Conservation (phyloP, 169 alveolate species). For the Theileria sp. region DNA sequence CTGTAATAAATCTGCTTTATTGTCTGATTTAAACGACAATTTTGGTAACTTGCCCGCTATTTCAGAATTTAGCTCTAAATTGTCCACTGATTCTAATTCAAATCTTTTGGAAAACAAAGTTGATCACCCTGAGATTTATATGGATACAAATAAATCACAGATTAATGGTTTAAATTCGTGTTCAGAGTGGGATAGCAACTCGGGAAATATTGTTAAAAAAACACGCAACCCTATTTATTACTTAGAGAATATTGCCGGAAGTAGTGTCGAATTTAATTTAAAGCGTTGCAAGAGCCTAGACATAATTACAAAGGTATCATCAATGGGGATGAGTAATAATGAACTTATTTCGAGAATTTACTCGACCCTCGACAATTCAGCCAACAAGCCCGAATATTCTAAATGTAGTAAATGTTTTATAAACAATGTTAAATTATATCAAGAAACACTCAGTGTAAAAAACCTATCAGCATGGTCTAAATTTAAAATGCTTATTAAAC, state of each 20-base stretch:
- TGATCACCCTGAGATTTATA: not conserved
- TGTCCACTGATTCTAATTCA: not conserved
- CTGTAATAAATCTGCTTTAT: not conserved
- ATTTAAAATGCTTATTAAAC: slow-evolving; percentile 66
- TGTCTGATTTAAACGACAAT: not conserved
- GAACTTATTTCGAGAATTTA: not conserved
- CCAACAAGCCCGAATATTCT: not conserved
- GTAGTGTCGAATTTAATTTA: slow-evolving; percentile 6
- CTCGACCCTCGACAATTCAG: not conserved
- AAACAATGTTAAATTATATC: slow-evolving; percentile 14
- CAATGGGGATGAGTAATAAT: not conserved
- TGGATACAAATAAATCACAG: not conserved
- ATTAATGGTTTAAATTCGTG: not conserved
- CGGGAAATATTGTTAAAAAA: not conserved
- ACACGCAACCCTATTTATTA: not conserved
- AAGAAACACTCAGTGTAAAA: slow-evolving; percentile 16
- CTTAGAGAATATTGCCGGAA: not conserved
- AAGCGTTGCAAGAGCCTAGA: slow-evolving; percentile 8
- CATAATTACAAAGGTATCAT: not conserved
- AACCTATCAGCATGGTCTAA: slow-evolving; percentile 58
- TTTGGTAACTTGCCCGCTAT: not conserved
- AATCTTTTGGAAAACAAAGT: not conserved
- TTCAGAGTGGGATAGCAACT: not conserved
- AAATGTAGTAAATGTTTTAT: slow-evolving; percentile 11
- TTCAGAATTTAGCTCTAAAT: not conserved